Evolutionary conservation across 331 rosid genomes (phyloP).

Genomic region (Stylosanthes scabra): DNA sequence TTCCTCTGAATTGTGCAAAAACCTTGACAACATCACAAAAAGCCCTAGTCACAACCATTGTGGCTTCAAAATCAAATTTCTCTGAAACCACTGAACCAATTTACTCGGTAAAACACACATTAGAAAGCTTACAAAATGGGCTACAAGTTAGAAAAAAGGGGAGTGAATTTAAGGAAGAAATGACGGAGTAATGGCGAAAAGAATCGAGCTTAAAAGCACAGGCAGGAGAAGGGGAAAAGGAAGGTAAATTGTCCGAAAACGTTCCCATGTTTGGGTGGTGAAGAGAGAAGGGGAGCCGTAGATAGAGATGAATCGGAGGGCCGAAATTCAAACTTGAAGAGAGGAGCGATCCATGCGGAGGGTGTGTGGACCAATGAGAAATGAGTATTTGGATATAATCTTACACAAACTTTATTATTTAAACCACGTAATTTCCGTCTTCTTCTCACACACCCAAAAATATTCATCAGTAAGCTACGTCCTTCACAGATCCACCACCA

Average conservation of each 20-base stretch:
- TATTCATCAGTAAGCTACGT: constrained; percentile 43
- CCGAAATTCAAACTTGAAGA: constrained; percentile 57
- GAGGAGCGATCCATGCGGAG: constrained; percentile 61
- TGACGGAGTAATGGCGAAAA: constrained; percentile 40
- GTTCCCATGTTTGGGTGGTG: constrained; percentile 30
- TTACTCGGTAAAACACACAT: constrained; percentile 9
- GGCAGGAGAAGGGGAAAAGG: constrained; percentile 27
- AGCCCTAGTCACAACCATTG: constrained; percentile 76
- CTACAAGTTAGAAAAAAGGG: constrained; percentile 42
- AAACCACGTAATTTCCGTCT: constrained; percentile 57
- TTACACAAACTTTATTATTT: constrained; percentile 60
- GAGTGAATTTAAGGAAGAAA: background rate
- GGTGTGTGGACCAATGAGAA: constrained; percentile 60
- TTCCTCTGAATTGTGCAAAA: constrained; percentile 47
- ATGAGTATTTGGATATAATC: constrained; percentile 46
- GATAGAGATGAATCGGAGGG: constrained; percentile 59
- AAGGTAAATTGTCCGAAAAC: background rate
- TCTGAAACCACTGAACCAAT: constrained; percentile 34
- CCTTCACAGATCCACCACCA: constrained; percentile 1
- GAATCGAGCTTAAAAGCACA: constrained; percentile 79
- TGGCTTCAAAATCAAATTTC: constrained; percentile 54
- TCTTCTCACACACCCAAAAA: constrained; percentile 59
- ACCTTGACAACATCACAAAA: constrained; percentile 64
- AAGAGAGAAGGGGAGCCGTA: constrained; percentile 50
- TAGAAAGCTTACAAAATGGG: constrained; percentile 61